Conservation (phyloP, 805 yeast species). For the Crinitomyces ghanaensis region DNA sequence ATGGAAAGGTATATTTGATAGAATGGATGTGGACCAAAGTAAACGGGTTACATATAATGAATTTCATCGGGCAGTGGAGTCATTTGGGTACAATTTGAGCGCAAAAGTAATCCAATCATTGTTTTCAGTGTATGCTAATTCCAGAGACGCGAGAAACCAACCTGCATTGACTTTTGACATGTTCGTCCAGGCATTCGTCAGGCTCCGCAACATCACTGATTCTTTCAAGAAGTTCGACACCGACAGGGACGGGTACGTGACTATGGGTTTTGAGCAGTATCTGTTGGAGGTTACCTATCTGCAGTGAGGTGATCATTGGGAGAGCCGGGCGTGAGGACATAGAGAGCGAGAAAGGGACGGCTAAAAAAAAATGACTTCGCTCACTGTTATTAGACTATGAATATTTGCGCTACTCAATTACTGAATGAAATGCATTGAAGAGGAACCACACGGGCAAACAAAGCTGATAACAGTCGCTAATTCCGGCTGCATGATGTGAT, state of each 20-base stretch:
- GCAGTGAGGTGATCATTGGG: too few relatives aligned
- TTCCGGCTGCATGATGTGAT: too few relatives aligned
- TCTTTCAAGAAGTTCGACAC: conserved; percentile 66
- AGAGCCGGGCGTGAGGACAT: too few relatives aligned
- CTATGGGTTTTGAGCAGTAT: conserved; percentile 29
- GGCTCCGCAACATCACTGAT: conserved; percentile 66
- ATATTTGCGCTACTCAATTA: too few relatives aligned
- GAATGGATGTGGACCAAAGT: conserved; percentile 47
- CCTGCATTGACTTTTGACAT: conserved; percentile 55
- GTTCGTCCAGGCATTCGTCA: conserved; percentile 70
- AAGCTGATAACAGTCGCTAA: too few relatives aligned
- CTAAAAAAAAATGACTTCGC: too few relatives aligned
- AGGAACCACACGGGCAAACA: too few relatives aligned
- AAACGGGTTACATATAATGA: conserved; percentile 57
- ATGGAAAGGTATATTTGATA: conserved; percentile 52
- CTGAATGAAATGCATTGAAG: too few relatives aligned
- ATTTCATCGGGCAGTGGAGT: conserved; percentile 46
- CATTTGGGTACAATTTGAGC: conserved; percentile 55
- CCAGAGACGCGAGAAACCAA: conserved; percentile 20
- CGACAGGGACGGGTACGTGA: conserved; percentile 50
- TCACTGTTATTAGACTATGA: too few relatives aligned
- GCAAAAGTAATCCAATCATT: conserved; percentile 45
- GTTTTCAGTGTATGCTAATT: conserved; percentile 44
- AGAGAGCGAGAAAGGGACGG: too few relatives aligned
- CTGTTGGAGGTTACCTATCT: conserved; percentile 25